Conservation (phyloP, 352 stramenopile genomes). For the Globisporangium paroecandrum region DNA sequence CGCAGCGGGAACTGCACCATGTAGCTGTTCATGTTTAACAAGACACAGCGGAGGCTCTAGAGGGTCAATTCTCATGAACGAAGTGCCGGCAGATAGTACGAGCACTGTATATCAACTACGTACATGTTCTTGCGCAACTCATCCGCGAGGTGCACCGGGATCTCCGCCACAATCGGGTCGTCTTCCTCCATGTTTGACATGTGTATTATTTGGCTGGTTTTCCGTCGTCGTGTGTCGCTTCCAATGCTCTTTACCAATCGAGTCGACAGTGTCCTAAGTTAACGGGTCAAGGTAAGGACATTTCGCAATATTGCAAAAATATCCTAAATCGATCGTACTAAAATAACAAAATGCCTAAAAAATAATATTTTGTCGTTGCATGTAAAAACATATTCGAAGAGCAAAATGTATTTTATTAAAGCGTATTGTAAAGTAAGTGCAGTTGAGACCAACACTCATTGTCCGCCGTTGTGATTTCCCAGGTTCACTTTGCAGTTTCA, state of each 20-base stretch:
- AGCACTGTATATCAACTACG: conserved; percentile 6
- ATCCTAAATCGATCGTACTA: no score
- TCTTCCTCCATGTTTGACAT: conserved; percentile 36
- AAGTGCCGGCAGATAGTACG: background rate
- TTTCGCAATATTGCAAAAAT: no score
- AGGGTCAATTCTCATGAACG: background rate
- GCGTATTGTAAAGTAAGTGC: no score
- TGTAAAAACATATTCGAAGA: no score
- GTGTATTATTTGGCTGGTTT: background rate
- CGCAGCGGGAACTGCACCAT: conserved; percentile 81
- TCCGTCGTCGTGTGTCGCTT: background rate
- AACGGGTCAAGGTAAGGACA: no score
- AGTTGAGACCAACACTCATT: no score
- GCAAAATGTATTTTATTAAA: no score
- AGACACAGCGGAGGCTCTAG: background rate
- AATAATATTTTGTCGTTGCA: no score
- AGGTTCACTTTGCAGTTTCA: no score
- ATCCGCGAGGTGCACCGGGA: conserved; percentile 78
- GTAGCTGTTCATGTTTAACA: conserved; percentile 31
- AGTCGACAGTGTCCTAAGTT: no score
- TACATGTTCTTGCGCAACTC: conserved; percentile 67
- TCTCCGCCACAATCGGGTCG: conserved; percentile 79
- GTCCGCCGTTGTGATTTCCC: no score
- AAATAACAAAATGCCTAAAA: no score
- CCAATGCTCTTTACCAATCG: background rate